Conservation (phyloP, 75 land plant species). For the Adiantum capillusveneris region DNA sequence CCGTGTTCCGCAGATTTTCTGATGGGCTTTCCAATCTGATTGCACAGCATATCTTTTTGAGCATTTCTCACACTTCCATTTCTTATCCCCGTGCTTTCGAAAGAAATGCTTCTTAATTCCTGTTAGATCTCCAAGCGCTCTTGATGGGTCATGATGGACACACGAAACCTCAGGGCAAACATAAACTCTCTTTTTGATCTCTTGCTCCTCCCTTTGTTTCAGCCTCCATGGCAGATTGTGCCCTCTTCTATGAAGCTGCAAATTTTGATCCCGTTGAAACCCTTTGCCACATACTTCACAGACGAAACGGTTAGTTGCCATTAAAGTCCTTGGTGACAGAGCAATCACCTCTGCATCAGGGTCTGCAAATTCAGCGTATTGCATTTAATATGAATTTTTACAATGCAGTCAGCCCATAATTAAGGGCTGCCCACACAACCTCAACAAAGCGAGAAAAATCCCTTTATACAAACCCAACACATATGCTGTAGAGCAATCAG, state of each 20-base stretch:
- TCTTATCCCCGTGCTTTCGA: slow-evolving; percentile 65
- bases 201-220: slow-evolving; percentile 46
- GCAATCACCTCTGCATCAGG: too few relatives aligned
- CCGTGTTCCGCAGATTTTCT: slow-evolving; percentile 57
- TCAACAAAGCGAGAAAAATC: too few relatives aligned
- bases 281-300: slow-evolving; percentile 64
- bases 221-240: slow-evolving; percentile 70
- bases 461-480: too few relatives aligned
- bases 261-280: slow-evolving; percentile 60
- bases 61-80: slow-evolving; percentile 71
- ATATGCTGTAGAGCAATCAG: too few relatives aligned
- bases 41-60: slow-evolving; percentile 59
- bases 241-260: slow-evolving; percentile 58
- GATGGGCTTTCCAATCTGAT: slow-evolving; percentile 68
- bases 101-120: slow-evolving; percentile 67
- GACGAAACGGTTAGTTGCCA: slow-evolving; percentile 62
- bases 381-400: too few relatives aligned
- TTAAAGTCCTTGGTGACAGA: slow-evolving; percentile 51
- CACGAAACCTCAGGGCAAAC: slow-evolving; percentile 54
- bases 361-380: slow-evolving; percentile 26
- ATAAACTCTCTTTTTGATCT: slow-evolving; percentile 42
- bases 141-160: slow-evolving; percentile 56
- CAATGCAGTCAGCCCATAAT: too few relatives aligned
- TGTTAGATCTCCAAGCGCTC: slow-evolving; percentile 64
- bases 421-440: too few relatives aligned